Percentiles rank a stretch among this genome's conserved stretches.
These are phyloP conservation scores for Rhizopogon vulgaris DNA, from an alignment of 768 basidiomycete genomes.

Conservation along the genomic window DNA sequence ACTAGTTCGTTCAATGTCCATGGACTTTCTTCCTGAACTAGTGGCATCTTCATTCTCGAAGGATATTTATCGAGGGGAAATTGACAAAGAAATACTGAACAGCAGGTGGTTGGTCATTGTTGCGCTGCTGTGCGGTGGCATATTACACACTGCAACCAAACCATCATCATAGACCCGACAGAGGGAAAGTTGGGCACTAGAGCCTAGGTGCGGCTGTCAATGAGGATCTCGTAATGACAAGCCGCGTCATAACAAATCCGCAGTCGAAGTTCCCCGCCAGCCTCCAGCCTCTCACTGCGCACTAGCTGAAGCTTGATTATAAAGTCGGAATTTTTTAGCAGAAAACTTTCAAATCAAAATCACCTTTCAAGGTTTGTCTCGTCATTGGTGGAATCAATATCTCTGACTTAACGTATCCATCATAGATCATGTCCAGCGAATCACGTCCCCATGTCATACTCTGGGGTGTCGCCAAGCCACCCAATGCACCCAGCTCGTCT, in stretches of 20 bases:
- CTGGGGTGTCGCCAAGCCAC: conserved; percentile 17
- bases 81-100: no score
- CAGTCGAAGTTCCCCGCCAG: background rate
- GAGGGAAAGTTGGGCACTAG: background rate
- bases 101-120: no score
- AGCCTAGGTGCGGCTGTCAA: background rate
- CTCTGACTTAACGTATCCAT: background rate
- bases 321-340: background rate
- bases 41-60: no score
- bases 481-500: conserved; percentile 17
- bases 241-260: background rate
- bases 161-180: no score
- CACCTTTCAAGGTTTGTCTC: background rate
- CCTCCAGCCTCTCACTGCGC: background rate
- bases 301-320: background rate
- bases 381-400: background rate
- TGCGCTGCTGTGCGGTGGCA: no score
- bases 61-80: no score
- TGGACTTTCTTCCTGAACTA: no score
- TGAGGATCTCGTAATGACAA: background rate
- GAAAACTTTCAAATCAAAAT: background rate
- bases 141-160: no score
- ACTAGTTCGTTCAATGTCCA: no score
- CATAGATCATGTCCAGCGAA: background rate
- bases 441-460: conserved; percentile 17